These are phyloP conservation scores for Phytophthora pinifolia DNA, from an alignment of 352 stramenopile species.

Conservation along the genomic window DNA sequence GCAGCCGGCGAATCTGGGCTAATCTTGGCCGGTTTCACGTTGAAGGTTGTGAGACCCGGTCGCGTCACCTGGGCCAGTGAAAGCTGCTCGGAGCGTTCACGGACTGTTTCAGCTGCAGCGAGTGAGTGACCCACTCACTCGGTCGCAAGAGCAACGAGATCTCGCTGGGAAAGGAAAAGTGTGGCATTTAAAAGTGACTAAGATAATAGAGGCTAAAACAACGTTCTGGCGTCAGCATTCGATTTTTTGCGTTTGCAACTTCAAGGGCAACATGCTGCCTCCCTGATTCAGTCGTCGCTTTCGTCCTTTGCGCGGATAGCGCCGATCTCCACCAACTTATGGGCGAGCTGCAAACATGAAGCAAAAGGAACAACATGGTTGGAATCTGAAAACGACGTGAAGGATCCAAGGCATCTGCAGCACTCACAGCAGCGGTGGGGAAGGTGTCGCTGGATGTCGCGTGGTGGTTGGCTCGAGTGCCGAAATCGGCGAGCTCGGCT, in stretches of 20 bases:
- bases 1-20: too few species aligned
- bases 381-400: neutral
- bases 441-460: slow-evolving; percentile 57
- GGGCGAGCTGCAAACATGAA: slow-evolving; percentile 45
- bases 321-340: slow-evolving; percentile 59
- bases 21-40: too few species aligned
- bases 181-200: slow-evolving; percentile 9
- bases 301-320: slow-evolving; percentile 48
- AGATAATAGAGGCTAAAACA: slow-evolving; percentile 1
- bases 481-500: slow-evolving; percentile 38
- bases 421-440: slow-evolving; percentile 54
- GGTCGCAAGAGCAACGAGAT: too few species aligned
- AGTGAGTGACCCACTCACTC: too few species aligned
- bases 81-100: too few species aligned
- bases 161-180: neutral
- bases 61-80: too few species aligned
- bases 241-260: slow-evolving; percentile 13
- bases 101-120: too few species aligned
- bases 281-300: slow-evolving; percentile 33
- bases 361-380: neutral
- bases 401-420: neutral
- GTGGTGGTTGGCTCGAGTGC: slow-evolving; percentile 38
- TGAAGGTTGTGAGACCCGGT: too few species aligned
- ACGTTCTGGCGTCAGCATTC: slow-evolving; percentile 3
- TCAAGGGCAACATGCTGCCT: slow-evolving; percentile 7